Conservation (phyloP, 192 early-diverging fungal species). For the Pilobolus umbonatus region DNA sequence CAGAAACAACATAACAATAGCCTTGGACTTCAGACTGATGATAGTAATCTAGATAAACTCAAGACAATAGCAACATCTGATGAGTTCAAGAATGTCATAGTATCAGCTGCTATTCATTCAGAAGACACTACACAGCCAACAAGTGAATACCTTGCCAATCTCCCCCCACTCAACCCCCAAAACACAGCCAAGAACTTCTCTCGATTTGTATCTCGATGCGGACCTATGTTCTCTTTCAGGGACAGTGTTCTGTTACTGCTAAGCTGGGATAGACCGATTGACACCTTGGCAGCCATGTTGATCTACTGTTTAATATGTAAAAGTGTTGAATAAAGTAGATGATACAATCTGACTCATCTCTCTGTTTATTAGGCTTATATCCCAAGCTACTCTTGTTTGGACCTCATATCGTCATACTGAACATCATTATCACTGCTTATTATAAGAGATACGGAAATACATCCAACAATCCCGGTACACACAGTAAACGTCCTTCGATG, state of each 20-base stretch:
- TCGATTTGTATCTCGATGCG: constrained; percentile 59
- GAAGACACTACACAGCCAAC: constrained; percentile 38
- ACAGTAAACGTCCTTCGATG: not conserved
- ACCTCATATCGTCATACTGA: constrained; percentile 22
- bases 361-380: constrained; percentile 22
- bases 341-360: not conserved
- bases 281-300: constrained; percentile 50
- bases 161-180: constrained; percentile 53
- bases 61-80: constrained; percentile 2
- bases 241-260: constrained; percentile 58
- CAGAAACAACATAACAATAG: not conserved
- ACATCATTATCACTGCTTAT: constrained; percentile 15
- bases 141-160: constrained; percentile 31
- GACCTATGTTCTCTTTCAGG: constrained; percentile 58
- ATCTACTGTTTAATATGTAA: constrained; percentile 52
- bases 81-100: constrained; percentile 36
- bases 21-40: not conserved
- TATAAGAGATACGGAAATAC: not conserved
- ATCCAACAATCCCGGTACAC: not conserved
- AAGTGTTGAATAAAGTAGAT: constrained; percentile 2
- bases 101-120: constrained; percentile 43
- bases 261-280: constrained; percentile 65
- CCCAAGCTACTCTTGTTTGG: constrained; percentile 29
- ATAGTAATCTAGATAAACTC: not conserved
- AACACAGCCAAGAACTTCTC: constrained; percentile 66